These are phyloP conservation scores for Aureobasidium melanogenum DNA, from an alignment of 2,329 filamentous ascomycete genomes.

Conservation along the genomic window DNA sequence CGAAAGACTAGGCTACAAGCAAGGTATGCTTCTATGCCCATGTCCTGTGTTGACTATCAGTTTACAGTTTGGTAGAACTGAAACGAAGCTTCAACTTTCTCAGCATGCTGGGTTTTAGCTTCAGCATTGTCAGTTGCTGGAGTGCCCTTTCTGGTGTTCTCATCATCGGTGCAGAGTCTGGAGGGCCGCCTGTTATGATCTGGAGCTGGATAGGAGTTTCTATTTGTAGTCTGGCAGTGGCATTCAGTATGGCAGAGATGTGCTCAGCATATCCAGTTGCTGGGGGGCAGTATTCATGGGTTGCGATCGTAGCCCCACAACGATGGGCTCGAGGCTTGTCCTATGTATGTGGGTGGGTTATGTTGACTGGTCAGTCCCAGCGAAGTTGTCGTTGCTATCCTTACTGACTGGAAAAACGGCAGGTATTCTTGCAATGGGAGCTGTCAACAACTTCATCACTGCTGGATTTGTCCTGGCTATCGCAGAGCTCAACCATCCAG, in stretches of 20 bases:
- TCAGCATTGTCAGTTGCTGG: slow-evolving; percentile 51
- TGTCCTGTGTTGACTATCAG: background rate
- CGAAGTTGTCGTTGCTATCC: no score
- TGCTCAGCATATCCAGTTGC: slow-evolving; percentile 49
- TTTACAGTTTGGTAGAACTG: slow-evolving; percentile 35
- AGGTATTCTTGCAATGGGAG: slow-evolving; percentile 46
- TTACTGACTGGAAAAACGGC: no score
- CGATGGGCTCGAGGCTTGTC: slow-evolving; percentile 29
- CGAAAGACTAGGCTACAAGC: slow-evolving; percentile 33
- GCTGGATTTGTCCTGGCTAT: slow-evolving; percentile 50
- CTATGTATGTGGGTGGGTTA: slow-evolving; percentile 33
- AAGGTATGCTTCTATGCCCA: no score
- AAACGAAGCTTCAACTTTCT: slow-evolving; percentile 47
- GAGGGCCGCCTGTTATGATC: slow-evolving; percentile 51
- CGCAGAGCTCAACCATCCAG: slow-evolving; percentile 43
- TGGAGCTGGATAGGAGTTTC: slow-evolving; percentile 49
- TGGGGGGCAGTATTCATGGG: slow-evolving; percentile 51
- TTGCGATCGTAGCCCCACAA: slow-evolving; percentile 47
- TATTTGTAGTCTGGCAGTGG: slow-evolving; percentile 42
- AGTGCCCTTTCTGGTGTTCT: slow-evolving; percentile 48
- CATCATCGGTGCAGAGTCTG: slow-evolving; percentile 46
- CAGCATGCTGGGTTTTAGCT: slow-evolving; percentile 52
- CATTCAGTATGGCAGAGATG: slow-evolving; percentile 52
- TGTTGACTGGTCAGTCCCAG: slow-evolving; percentile 29
- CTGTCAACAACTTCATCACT: slow-evolving; percentile 45